A percentile compares a stretch with the other conserved stretches of the same genome.
Evolutionary conservation across 495 filamentous ascomycete genomes (phyloP).

Genomic region (Podospora didyma): DNA sequence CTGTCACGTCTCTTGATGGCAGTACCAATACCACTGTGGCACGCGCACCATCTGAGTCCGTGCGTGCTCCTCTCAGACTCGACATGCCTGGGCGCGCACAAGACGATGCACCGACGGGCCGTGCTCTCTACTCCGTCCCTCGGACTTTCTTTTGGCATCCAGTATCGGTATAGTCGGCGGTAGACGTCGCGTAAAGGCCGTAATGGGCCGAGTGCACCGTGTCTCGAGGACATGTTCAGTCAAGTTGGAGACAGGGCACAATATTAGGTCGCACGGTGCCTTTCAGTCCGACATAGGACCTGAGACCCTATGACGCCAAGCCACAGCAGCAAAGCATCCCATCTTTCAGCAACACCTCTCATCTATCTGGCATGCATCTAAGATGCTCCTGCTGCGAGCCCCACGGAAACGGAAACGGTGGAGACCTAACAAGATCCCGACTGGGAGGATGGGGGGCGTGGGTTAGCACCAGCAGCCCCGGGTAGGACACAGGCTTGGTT

Average conservation of each 20-base stretch:
- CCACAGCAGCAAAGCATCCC: conserved; percentile 1
- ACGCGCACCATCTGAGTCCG: no score
- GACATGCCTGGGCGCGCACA: background rate
- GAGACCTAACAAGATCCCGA: background rate
- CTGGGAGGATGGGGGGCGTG: background rate
- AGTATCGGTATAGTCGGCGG: background rate
- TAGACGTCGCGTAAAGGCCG: conserved; percentile 19
- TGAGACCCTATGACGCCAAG: conserved; percentile 25
- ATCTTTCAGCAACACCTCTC: conserved; percentile 10
- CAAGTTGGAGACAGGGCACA: background rate
- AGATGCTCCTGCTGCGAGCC: background rate
- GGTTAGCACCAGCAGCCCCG: no score
- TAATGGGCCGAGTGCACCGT: conserved; percentile 8
- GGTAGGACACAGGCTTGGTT: conserved; percentile 1
- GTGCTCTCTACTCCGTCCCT: background rate
- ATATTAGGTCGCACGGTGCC: conserved; percentile 13
- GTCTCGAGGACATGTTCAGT: conserved; percentile 8
- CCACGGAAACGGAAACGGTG: background rate
- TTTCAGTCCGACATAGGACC: conserved; percentile 2
- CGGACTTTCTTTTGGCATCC: background rate
- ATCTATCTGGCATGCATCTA: conserved; percentile 11
- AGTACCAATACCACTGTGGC: no score
- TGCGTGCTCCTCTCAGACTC: no score
- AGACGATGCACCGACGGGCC: background rate
- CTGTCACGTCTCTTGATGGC: no score